Base-by-base conservation (phyloP, 2,329 filamentous ascomycete species). In the Aschersonia sp. region DNA sequence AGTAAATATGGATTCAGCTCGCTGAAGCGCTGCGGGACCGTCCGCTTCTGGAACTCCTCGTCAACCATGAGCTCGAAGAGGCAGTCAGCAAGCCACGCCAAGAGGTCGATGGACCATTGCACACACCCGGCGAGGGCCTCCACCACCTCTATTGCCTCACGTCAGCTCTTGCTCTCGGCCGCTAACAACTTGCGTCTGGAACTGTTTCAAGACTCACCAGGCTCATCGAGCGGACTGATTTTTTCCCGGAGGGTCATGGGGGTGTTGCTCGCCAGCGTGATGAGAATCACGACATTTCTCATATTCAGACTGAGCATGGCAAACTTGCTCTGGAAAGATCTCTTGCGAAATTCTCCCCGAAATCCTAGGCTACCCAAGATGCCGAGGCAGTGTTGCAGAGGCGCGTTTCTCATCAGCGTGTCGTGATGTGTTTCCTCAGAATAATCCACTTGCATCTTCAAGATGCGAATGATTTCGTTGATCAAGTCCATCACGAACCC, bases 321-420 rank as follows among this genome's bases (percentile, higher is more conserved):
- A 52, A 90, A 76, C 60, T 87, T 88, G 52, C 84, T 81, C 46
- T 76, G 71, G 42, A 89, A 78, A 4, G 71, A 75, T 22, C 85
- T 78, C 6, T 73, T 66, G 37, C 72, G 68, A 49, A 72, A 71
- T 54, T 81, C 78, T 11, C 81, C 81, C 42, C 72, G 74, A 59
- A 85, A 89, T 4, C 85, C 86, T 8, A 96, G 68, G 46, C 86
- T 81, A 49, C 85, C 82, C 58, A 94, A 80, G 31, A 92, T 78
- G 57, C 86, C 85, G 10, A 96, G 70, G 49, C 81, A 86, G 48
- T 85, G 74, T 51, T 87, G 83, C 43, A 96, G 74, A 37, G 80
- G 72, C 4, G 73, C 70, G 56, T 92, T 89, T 50, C 81, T 73
- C 53, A 92, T 76, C 35, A 94, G 68, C 50, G 81, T 73, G 59